Evolutionary conservation across 495 filamentous ascomycete genomes (phyloP).

Genomic region (Aspergillus mulundensis): DNA sequence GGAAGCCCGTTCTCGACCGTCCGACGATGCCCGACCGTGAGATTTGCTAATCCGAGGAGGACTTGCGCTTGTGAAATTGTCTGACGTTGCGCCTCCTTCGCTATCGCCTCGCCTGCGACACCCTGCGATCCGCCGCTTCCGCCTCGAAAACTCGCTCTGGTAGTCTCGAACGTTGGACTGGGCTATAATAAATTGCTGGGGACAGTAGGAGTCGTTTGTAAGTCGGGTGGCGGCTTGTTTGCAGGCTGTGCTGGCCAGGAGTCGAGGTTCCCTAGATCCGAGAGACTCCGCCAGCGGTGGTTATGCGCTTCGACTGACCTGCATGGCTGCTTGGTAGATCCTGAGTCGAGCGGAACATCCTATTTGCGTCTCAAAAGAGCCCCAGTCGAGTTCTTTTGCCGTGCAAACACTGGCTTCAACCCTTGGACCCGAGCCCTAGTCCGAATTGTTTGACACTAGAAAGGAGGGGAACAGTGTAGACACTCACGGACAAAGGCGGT

Average conservation of each 20-base stretch:
- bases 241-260: constrained; percentile 10
- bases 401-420: background rate
- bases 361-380: background rate
- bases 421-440: background rate
- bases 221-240: constrained; percentile 2
- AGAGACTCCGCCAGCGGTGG: background rate
- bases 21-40: constrained; percentile 12
- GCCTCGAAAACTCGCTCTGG: background rate
- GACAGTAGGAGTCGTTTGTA: background rate
- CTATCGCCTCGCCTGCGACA: constrained; percentile 20
- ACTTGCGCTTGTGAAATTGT: constrained; percentile 16
- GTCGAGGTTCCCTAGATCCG: constrained; percentile 6
- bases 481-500: background rate
- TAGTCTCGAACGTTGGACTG: background rate
- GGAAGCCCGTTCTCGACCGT: constrained; percentile 7
- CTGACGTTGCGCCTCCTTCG: constrained; percentile 19
- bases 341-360: background rate
- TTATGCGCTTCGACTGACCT: constrained; percentile 8
- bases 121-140: constrained; percentile 4
- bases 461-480: background rate
- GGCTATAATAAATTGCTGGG: background rate
- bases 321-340: background rate
- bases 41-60: constrained; percentile 14
- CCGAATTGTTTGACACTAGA: background rate
- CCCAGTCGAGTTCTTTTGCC: background rate